A percentile compares a stretch with the other conserved stretches of the same genome.
Evolutionary conservation across 1,284 basidiomycete genomes (phyloP).

Genomic region (Volvariella surrecta): DNA sequence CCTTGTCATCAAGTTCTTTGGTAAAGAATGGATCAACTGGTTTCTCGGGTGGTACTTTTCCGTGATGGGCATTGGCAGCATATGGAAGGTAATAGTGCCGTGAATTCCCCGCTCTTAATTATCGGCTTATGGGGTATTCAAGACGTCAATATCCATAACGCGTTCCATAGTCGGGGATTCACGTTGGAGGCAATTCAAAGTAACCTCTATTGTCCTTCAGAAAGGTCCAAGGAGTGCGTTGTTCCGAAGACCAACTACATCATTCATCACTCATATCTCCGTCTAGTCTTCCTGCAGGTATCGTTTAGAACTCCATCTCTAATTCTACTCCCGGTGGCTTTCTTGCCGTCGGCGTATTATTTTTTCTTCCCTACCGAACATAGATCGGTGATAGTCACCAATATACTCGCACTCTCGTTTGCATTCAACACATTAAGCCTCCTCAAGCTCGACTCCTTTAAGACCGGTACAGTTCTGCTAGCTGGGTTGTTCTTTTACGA

Average conservation of each 20-base stretch:
- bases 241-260: background rate
- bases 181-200: conserved; percentile 47
- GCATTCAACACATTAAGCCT: conserved; percentile 77
- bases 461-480: conserved; percentile 80
- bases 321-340: conserved; percentile 53
- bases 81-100: conserved; percentile 55
- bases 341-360: conserved; percentile 65
- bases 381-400: conserved; percentile 68
- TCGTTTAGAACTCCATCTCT: conserved; percentile 59
- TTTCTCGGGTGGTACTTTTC: conserved; percentile 74
- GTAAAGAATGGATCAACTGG: conserved; percentile 78
- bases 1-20: conserved; percentile 66
- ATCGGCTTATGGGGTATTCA: conserved; percentile 5
- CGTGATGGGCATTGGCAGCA: conserved; percentile 50
- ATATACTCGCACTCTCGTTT: conserved; percentile 81
- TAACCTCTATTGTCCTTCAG: conserved; percentile 32
- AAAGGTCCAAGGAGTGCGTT: conserved; percentile 37
- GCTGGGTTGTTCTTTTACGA: conserved; percentile 82
- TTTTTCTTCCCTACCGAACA: conserved; percentile 38
- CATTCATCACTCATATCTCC: conserved; percentile 9
- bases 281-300: conserved; percentile 33
- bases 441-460: conserved; percentile 86
- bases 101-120: background rate
- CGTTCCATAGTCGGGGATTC: conserved; percentile 35
- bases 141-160: conserved; percentile 44